Base-by-base conservation (phyloP, 306 rosid genomes). In the Gastrolobium bilobum region DNA sequence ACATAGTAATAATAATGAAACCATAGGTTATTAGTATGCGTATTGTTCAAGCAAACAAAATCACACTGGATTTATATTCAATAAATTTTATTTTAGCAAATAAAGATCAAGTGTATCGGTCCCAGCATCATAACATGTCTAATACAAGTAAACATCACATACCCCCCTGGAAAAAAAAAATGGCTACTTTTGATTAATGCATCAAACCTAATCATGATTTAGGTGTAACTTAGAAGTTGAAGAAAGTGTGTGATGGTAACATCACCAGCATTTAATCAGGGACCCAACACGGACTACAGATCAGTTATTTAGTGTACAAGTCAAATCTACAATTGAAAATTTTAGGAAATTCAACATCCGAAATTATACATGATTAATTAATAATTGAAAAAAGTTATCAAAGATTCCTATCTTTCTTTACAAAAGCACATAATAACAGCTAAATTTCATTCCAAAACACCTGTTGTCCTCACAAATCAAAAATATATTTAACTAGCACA, bases 1-100 rank as follows among this genome's bases (percentile, higher is more conserved):
- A 70, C 50, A 70, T 51, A 81, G 61, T 63, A 88, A 74, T 11
- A 58, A 62, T 9, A 58, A 62, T 9, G 63, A 73, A 74, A 73
- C 44, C 67, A 57, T 4, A 80, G 58, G 50, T 64, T 33, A 75
- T 6, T 47, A 66, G 11, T 47, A 33, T 67, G 38, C 30, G 60
- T 33, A 68, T 54, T 40, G 30, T 52, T 68, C 62, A 74, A 43
- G 64, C 48, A 69, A 65, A 37, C 68, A 76, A 76, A 47, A 6
- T 10, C 65, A 31, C 53, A 67, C 53, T 15, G 73, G 44, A 57
- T 46, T 29, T 44, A 10, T 40, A 64, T 65, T 83, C 26, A 58
- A 69, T 29, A 20, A 30, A 15, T 8, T 46, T 14, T 31, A 84
- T 61, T 38, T 14, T 39, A 64, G 34, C 50, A 58, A 67, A 15